phyloP scores from a whole-genome alignment of 1,284 basidiomycete species.

The Microbotryomycetes sp. region DNA sequence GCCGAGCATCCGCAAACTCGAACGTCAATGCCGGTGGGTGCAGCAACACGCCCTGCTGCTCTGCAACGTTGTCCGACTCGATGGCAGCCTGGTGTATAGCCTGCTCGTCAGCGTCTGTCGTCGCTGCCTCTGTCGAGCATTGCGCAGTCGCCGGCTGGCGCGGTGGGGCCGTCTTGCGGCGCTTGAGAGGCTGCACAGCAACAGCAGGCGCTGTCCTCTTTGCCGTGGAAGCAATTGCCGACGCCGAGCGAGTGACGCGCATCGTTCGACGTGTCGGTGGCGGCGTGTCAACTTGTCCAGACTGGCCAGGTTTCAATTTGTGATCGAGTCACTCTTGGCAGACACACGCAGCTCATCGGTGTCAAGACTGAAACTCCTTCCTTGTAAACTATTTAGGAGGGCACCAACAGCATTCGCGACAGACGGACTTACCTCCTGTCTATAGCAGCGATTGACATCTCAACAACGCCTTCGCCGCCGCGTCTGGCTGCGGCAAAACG shows the following conservation, averaged over 20 bases:
- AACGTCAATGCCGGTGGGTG: slow-evolving; percentile 60
- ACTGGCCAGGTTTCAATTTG: not conserved
- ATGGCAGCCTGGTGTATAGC: not conserved
- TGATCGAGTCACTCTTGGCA: too few species aligned
- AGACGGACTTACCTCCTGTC: too few species aligned
- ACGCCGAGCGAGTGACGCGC: not conserved
- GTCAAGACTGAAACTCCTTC: too few species aligned
- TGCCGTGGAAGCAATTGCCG: not conserved
- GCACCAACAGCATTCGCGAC: too few species aligned
- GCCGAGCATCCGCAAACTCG: slow-evolving; percentile 62
- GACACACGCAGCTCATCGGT: too few species aligned
- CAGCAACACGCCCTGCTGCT: slow-evolving; percentile 41
- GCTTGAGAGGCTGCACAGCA: not conserved
- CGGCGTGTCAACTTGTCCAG: not conserved
- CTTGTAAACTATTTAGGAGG: too few species aligned
- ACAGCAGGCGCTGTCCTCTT: not conserved
- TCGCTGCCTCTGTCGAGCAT: not conserved
- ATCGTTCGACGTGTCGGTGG: not conserved
- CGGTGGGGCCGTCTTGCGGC: not conserved
- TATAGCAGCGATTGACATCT: too few species aligned
- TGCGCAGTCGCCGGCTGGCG: not conserved
- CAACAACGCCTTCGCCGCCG: too few species aligned
- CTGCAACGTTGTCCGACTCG: not conserved
- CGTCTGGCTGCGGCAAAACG: too few species aligned
- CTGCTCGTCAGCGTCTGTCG: not conserved